phyloP scores from a whole-genome alignment of 2,329 filamentous ascomycete genomes.

The Colletotrichum sp. region DNA sequence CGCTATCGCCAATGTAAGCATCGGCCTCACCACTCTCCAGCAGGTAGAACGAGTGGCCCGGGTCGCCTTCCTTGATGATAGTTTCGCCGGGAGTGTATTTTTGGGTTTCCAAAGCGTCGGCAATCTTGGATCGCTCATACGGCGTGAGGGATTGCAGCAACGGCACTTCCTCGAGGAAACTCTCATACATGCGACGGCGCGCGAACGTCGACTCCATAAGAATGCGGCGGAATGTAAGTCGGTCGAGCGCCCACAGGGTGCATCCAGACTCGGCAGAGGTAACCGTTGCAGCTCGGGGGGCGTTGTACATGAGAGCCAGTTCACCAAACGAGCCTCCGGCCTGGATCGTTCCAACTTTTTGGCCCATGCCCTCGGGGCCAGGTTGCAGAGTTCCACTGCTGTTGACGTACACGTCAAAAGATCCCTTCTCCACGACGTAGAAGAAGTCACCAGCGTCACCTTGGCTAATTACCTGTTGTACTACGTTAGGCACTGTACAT shows the following conservation, averaged over 20 bases:
- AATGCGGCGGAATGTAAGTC: constrained; percentile 95
- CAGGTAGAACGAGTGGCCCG: constrained; percentile 89
- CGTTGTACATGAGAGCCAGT: constrained; percentile 97
- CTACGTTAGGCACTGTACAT: constrained; percentile 25
- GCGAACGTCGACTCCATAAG: constrained; percentile 98
- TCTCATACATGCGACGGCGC: constrained; percentile 94
- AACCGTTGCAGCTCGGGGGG: constrained; percentile 92
- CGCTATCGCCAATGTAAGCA: constrained; percentile 78
- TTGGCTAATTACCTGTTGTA: constrained; percentile 84
- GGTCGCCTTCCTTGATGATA: constrained; percentile 92
- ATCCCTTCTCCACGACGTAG: constrained; percentile 92
- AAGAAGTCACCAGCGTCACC: constrained; percentile 97
- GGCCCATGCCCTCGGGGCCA: constrained; percentile 81
- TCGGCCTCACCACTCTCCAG: constrained; percentile 87
- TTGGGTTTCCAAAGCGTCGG: constrained; percentile 90
- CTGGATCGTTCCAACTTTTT: constrained; percentile 80
- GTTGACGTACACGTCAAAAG: constrained; percentile 92
- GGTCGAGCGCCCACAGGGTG: constrained; percentile 92
- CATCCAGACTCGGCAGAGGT: constrained; percentile 79
- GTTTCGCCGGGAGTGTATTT: constrained; percentile 80
- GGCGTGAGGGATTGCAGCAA: constrained; percentile 81
- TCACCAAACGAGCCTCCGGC: constrained; percentile 95
- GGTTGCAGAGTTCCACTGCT: constrained; percentile 75
- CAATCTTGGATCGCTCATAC: constrained; percentile 97
- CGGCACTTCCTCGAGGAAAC: constrained; percentile 92